Conservation (phyloP, 805 yeast species). For the Maudiozyma pseudohumilis region DNA sequence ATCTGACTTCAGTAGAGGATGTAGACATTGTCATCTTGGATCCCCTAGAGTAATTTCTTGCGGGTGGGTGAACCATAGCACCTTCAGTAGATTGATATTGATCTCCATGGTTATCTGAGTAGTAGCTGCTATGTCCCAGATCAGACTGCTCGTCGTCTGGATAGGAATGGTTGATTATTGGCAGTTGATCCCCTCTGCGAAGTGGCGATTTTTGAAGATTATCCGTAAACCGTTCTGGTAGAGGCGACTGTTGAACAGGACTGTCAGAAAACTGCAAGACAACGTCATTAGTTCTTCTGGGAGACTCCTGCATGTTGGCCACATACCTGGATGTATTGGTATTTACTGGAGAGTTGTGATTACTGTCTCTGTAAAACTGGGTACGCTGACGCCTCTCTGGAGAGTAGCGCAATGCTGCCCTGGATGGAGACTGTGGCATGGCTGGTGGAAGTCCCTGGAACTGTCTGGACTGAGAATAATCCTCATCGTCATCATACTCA, state of each 20-base stretch:
- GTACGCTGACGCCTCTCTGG: slow-evolving; percentile 31
- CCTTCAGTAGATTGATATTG: slow-evolving; percentile 7
- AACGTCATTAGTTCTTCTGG: slow-evolving; percentile 47
- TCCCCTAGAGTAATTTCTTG: slow-evolving; percentile 15
- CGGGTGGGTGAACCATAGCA: slow-evolving; percentile 6
- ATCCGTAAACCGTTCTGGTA: slow-evolving; percentile 4
- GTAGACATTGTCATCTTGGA: slow-evolving; percentile 18
- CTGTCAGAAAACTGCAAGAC: slow-evolving; percentile 37
- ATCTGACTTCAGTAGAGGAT: slow-evolving; percentile 20
- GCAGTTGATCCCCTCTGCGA: slow-evolving; percentile 5
- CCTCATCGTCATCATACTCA: slow-evolving; percentile 12
- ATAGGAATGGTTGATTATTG: slow-evolving; percentile 3
- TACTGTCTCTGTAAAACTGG: slow-evolving; percentile 26
- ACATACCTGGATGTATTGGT: slow-evolving; percentile 47
- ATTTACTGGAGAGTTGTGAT: slow-evolving; percentile 32
- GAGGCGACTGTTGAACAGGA: slow-evolving; percentile 2
- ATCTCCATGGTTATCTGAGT: slow-evolving; percentile 10
- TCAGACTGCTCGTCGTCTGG: slow-evolving; percentile 19
- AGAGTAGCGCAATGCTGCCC: slow-evolving; percentile 31
- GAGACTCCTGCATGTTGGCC: slow-evolving; percentile 63
- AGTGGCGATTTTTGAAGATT: slow-evolving; percentile 7
- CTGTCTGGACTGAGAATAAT: slow-evolving; percentile 19
- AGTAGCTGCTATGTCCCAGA: slow-evolving; percentile 5
- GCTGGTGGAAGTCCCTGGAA: slow-evolving; percentile 29
- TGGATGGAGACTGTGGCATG: slow-evolving; percentile 33